phyloP scores from a whole-genome alignment of 192 early-diverging fungal genomes.

The Powellomyces hirtus region DNA sequence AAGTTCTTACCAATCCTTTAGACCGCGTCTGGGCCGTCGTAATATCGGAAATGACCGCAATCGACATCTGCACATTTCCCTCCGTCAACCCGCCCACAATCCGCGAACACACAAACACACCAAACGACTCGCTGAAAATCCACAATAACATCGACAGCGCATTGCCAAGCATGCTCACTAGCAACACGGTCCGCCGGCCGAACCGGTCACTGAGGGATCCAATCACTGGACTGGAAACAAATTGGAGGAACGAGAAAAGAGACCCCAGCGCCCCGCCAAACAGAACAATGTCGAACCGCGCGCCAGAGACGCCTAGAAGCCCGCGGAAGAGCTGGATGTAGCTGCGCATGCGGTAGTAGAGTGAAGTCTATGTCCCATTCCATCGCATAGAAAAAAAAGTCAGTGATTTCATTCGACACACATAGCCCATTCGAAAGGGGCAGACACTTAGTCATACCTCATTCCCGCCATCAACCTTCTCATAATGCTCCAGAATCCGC shows the following conservation, averaged over 20 bases:
- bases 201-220: constrained; percentile 74
- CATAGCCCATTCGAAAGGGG: too few species aligned
- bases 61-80: constrained; percentile 96
- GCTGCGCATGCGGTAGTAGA: constrained; percentile 38
- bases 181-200: constrained; percentile 77
- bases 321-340: constrained; percentile 40
- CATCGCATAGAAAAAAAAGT: neutral
- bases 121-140: constrained; percentile 83
- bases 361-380: constrained; percentile 18
- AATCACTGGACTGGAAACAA: constrained; percentile 79
- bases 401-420: too few species aligned
- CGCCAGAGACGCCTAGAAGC: constrained; percentile 33
- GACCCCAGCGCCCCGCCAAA: constrained; percentile 90
- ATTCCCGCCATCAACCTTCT: constrained; percentile 54
- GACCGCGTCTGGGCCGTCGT: constrained; percentile 77
- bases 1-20: constrained; percentile 70
- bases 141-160: constrained; percentile 84
- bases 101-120: constrained; percentile 78
- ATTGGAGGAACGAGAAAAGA: constrained; percentile 92
- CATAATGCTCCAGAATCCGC: constrained; percentile 84
- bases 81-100: constrained; percentile 92
- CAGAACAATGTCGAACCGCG: constrained; percentile 69
- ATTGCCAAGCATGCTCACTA: constrained; percentile 92
- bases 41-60: constrained; percentile 93
- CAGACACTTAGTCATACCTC: constrained; percentile 55